A percentile compares a stretch with the other conserved stretches of the same genome.
phyloP scores from a whole-genome alignment of 2,329 filamentous ascomycete species.

The Aspergillus candidus region DNA sequence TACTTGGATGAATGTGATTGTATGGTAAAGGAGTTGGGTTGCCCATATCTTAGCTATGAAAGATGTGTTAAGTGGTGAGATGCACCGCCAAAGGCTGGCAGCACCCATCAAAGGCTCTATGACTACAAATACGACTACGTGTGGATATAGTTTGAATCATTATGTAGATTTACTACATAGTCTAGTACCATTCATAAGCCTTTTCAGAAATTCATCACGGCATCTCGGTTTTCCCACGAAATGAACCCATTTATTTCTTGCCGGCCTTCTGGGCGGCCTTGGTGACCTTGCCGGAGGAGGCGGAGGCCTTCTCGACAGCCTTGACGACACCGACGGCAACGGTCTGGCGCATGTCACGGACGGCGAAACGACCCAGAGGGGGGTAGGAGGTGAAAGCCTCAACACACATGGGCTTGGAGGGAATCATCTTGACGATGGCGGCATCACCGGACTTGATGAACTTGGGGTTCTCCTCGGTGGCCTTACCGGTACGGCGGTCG shows the following conservation, averaged over 20 bases:
- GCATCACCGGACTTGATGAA: constrained; percentile 99
- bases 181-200: no score
- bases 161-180: background rate
- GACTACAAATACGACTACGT: no score
- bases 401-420: constrained; percentile 99
- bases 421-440: constrained; percentile 99
- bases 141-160: no score
- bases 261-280: constrained; percentile 60
- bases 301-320: constrained; percentile 63
- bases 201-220: no score
- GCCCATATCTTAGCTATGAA: no score
- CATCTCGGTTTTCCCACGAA: no score
- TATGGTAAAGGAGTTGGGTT: no score
- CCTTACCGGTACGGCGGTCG: constrained; percentile 99
- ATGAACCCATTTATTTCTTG: constrained; percentile 14
- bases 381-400: constrained; percentile 99
- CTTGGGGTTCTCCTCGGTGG: constrained; percentile 85
- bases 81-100: no score
- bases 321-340: constrained; percentile 48
- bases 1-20: no score
- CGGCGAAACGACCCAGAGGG: constrained; percentile 98
- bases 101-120: no score
- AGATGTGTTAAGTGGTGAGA: no score
- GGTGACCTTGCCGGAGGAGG: constrained; percentile 55
- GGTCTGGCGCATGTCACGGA: constrained; percentile 76